A percentile compares a stretch with the other conserved stretches of the same genome.
phyloP scores from a whole-genome alignment of 768 basidiomycete genomes.

The Boletus sp. region DNA sequence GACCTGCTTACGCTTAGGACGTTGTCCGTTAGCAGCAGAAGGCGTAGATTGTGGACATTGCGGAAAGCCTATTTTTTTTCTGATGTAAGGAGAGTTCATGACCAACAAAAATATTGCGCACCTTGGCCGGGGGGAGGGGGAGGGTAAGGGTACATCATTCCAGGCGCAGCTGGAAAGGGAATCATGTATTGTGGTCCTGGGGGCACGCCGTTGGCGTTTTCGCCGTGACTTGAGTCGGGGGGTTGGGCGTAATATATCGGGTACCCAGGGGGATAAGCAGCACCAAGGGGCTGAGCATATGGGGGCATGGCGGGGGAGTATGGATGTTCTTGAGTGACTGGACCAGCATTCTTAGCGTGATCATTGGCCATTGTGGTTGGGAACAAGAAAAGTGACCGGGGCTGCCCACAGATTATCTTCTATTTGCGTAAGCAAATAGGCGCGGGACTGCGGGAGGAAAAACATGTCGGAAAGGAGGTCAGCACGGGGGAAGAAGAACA shows the following conservation, averaged over 20 bases:
- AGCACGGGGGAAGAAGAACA: conserved; percentile 3
- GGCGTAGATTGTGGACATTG: conserved; percentile 29
- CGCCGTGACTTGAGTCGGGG: conserved; percentile 29
- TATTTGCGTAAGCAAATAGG: conserved; percentile 32
- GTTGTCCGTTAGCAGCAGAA: conserved; percentile 21
- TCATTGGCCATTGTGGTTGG: conserved; percentile 30
- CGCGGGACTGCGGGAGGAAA: conserved; percentile 19
- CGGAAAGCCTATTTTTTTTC: conserved; percentile 28
- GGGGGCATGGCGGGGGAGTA: conserved; percentile 28
- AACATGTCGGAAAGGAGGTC: conserved; percentile 20
- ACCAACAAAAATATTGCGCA: conserved; percentile 15
- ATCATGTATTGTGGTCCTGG: conserved; percentile 35
- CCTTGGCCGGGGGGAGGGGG: conserved; percentile 39
- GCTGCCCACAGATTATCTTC: conserved; percentile 19
- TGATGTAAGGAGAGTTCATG: conserved; percentile 8
- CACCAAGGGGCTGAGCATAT: conserved; percentile 26
- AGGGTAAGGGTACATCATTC: conserved; percentile 43
- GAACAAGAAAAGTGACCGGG: conserved; percentile 28
- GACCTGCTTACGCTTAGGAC: conserved; percentile 51
- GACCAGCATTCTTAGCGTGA: conserved; percentile 33
- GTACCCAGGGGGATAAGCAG: conserved; percentile 31
- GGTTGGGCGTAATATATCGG: conserved; percentile 33
- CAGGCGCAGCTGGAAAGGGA: conserved; percentile 37
- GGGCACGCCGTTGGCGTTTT: conserved; percentile 31
- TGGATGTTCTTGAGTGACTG: conserved; percentile 35